Conservation (phyloP, 768 basidiomycete genomes). For the Coprinellus micaceus region DNA sequence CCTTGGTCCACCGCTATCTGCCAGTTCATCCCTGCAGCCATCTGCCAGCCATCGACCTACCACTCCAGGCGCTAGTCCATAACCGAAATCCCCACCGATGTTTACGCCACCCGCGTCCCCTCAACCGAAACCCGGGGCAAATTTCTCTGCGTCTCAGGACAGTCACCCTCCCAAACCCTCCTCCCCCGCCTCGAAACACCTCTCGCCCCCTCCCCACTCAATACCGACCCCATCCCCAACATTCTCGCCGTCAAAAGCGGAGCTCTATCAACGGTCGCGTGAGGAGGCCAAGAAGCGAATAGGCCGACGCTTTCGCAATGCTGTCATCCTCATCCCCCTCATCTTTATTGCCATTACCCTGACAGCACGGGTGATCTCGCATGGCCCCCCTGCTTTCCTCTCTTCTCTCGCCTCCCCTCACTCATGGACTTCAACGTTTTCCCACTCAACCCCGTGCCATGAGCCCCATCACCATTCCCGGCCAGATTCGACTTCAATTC, state of each 20-base stretch:
- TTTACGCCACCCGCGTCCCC: constrained; percentile 36
- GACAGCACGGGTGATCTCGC: constrained; percentile 33
- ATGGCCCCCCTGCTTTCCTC: constrained; percentile 49
- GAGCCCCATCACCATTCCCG: background rate
- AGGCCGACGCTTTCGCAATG: constrained; percentile 45
- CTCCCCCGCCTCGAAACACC: background rate
- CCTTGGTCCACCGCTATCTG: background rate
- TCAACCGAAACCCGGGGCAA: constrained; percentile 12
- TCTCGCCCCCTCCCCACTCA: background rate
- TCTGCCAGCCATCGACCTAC: background rate
- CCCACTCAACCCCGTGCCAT: background rate
- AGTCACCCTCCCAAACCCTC: background rate
- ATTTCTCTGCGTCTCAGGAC: background rate
- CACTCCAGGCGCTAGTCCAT: background rate
- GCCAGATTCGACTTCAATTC: background rate
- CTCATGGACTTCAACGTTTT: background rate
- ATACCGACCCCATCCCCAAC: background rate
- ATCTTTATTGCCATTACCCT: constrained; percentile 51
- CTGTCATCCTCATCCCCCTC: constrained; percentile 54
- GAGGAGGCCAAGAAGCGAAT: constrained; percentile 37
- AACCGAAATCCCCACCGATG: constrained; percentile 17
- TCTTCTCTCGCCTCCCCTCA: constrained; percentile 32
- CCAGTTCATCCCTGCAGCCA: background rate
- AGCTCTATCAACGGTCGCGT: constrained; percentile 6
- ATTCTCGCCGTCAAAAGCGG: constrained; percentile 4